Evolutionary conservation across 2,329 filamentous ascomycete species (phyloP).

Genomic region (Fusarium sp.): DNA sequence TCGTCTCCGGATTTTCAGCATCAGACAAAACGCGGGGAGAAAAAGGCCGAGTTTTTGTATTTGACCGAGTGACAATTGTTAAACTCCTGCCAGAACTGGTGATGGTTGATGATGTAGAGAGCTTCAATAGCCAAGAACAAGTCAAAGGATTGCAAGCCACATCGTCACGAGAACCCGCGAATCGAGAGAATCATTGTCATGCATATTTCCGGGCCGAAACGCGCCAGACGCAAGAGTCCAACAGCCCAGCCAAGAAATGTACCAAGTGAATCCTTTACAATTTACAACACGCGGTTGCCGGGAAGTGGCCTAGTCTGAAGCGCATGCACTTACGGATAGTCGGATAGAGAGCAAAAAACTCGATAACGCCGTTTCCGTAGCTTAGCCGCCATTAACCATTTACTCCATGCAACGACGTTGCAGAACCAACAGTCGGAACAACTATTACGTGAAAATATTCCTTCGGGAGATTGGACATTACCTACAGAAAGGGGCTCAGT

Average conservation of each 20-base stretch:
- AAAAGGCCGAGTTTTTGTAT: conserved; percentile 20
- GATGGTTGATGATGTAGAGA: background rate
- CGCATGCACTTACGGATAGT: conserved; percentile 14
- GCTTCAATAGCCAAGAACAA: background rate
- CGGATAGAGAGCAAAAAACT: background rate
- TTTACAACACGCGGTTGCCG: conserved; percentile 13
- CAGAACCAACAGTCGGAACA: background rate
- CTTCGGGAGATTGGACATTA: background rate
- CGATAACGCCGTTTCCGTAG: background rate
- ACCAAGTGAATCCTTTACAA: background rate
- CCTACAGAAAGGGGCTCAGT: too few relatives aligned
- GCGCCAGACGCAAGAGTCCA: conserved; percentile 17
- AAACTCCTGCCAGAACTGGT: background rate
- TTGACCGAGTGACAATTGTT: conserved; percentile 6
- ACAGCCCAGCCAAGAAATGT: conserved; percentile 4
- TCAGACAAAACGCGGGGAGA: conserved; percentile 26
- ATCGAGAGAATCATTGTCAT: conserved; percentile 35
- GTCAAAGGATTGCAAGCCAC: conserved; percentile 1
- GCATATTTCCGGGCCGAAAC: conserved; percentile 47
- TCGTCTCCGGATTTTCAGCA: conserved; percentile 28
- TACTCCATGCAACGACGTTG: background rate
- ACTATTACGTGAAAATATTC: conserved; percentile 14
- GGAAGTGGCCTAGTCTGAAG: conserved; percentile 8
- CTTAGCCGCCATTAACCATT: background rate
- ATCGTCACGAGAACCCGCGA: conserved; percentile 39